Evolutionary conservation across 371 early-diverging fungal genomes (phyloP).

Genomic region (Mucor piriformis): DNA sequence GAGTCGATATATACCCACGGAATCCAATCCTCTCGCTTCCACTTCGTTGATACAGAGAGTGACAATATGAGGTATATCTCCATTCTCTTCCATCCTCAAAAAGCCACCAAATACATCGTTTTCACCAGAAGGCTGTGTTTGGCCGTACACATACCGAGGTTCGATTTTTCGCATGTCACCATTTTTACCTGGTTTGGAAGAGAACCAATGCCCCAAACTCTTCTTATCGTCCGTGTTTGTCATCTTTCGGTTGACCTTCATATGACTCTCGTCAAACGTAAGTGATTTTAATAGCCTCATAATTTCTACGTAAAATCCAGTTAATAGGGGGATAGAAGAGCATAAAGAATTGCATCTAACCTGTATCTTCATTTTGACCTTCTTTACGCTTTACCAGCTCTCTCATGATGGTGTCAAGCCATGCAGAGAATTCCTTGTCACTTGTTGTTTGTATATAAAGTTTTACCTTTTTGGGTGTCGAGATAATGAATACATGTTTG

Average conservation of each 20-base stretch:
- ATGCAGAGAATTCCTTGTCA: constrained; percentile 44
- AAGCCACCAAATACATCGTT: constrained; percentile 71
- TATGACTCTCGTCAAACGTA: constrained; percentile 23
- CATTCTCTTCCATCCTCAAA: constrained; percentile 48
- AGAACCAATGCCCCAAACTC: constrained; percentile 15
- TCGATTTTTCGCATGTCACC: constrained; percentile 1
- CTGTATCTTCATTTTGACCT: constrained; percentile 18
- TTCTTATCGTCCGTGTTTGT: constrained; percentile 6
- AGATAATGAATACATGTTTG: constrained; percentile 35
- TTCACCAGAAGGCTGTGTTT: constrained; percentile 13
- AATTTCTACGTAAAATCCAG: constrained; percentile 12
- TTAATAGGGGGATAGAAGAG: too few relatives aligned
- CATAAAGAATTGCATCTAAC: not conserved
- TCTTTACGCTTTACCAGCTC: constrained; percentile 49
- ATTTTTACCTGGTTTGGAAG: constrained; percentile 8
- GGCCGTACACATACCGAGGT: constrained; percentile 10
- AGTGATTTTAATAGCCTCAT: constrained; percentile 26
- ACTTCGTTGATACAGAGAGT: constrained; percentile 69
- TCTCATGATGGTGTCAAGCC: constrained; percentile 57
- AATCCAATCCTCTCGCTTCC: constrained; percentile 59
- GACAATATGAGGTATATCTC: constrained; percentile 65
- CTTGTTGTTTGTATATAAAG: constrained; percentile 44
- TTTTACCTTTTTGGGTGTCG: constrained; percentile 39
- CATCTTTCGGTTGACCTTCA: constrained; percentile 36
- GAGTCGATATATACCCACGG: constrained; percentile 83